These are phyloP conservation scores for Colletotrichum ledebouriae DNA, from an alignment of 2,329 filamentous ascomycete species.

Conservation along the genomic window DNA sequence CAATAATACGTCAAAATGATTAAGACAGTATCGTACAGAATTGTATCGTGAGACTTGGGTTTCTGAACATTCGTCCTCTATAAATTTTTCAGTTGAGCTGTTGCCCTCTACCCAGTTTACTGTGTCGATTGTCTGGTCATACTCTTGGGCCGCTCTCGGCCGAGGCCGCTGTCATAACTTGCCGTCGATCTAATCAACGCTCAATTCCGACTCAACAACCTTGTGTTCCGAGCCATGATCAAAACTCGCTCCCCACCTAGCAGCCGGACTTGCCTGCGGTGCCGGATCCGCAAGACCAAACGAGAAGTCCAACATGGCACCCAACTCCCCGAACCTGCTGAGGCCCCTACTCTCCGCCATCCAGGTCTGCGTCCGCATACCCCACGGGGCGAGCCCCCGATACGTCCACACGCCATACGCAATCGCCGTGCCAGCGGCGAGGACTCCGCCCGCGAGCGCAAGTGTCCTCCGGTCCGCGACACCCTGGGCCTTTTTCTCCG, in stretches of 20 bases:
- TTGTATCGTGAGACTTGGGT: background rate
- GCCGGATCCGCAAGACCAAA: constrained; percentile 34
- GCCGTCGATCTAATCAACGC: constrained; percentile 28
- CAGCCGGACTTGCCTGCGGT: constrained; percentile 19
- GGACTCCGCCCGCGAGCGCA: constrained; percentile 50
- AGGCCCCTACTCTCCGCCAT: constrained; percentile 51
- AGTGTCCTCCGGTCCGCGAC: constrained; percentile 47
- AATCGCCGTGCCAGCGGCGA: constrained; percentile 55
- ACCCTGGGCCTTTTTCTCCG: constrained; percentile 50
- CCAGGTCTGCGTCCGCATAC: constrained; percentile 60
- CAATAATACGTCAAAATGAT: constrained; percentile 5
- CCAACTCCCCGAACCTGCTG: constrained; percentile 61
- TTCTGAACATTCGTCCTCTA: background rate
- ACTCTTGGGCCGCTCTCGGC: background rate
- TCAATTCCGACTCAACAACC: constrained; percentile 40
- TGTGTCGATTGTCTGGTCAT: background rate
- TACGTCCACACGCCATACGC: constrained; percentile 58
- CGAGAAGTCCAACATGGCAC: constrained; percentile 56
- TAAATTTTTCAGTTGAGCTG: background rate
- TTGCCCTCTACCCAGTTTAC: background rate
- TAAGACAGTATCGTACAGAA: constrained; percentile 30
- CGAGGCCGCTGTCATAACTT: background rate
- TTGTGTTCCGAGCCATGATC: constrained; percentile 27
- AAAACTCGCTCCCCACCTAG: constrained; percentile 25
- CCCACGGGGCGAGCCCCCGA: constrained; percentile 59